Evolutionary conservation across 2,329 filamentous ascomycete genomes (phyloP), one percentile per base, ranked within the genome.

Genomic region (Dryadomyces quercus-mongolicae): DNA sequence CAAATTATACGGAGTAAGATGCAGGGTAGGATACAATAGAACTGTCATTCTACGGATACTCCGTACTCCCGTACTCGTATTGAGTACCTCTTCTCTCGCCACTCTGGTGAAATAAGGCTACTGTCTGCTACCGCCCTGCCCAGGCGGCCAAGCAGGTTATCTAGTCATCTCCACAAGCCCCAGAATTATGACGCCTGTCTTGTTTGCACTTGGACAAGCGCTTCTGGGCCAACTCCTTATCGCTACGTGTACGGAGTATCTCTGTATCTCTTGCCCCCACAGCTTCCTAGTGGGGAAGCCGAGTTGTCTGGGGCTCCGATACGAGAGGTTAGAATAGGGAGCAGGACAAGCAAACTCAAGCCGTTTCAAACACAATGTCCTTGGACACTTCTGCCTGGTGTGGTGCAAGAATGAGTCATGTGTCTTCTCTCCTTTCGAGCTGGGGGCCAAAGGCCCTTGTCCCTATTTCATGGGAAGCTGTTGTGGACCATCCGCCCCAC

Each of bases 161-260:
- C 43, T 48, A 34, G 43, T 22, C 38, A 21, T 31, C 47, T 49
- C 49, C 51, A 52, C 42, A 18, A 22, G 42, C 51, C 51, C 51
- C 51, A 52, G 51, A 38, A 31, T 52, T 52, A 47, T 52, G 50
- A 31, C 50, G 50, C 46, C 46, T 46, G 44, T 46, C 20, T 22
- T 46, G 44, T 22, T 46, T 16, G 43, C 43, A 45, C n/a, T 45
- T 20, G 21, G n/a, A 45, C 48, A 18, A 40, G 34, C 49, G 49
- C 20, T 13, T 16, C 22, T 49, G 46, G 36, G 36, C 15, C 31
- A 36, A 7, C 34, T 21, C 34, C 22, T 49, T 49, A 49, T 49
- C 47, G 46, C 13, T n/a, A 6, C 20, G 12, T 31, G 46, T 48
- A n/a, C n/a, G n/a, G n/a, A n/a, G n/a, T n/a, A 48, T 48, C 46